These are phyloP conservation scores for Phytophthora sp. DNA, from an alignment of 352 stramenopile genomes.

Conservation along the genomic window DNA sequence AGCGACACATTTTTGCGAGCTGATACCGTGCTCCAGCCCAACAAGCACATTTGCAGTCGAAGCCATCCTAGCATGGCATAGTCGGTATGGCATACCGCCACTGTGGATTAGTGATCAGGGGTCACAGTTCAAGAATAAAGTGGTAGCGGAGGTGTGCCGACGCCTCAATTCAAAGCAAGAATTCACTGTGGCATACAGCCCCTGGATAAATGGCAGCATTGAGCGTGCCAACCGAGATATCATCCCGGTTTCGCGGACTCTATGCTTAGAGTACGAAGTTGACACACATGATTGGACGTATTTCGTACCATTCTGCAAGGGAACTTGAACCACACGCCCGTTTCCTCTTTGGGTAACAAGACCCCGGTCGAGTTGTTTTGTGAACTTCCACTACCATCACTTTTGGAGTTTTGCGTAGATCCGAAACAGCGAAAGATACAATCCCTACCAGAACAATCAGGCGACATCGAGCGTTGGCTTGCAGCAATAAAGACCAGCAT, in stretches of 20 bases:
- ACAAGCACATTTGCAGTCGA: conserved; percentile 19
- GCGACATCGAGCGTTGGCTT: neutral
- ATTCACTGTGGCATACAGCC: conserved; percentile 31
- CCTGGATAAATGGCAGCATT: conserved; percentile 44
- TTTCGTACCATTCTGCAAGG: conserved; percentile 34
- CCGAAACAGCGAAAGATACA: conserved; percentile 2
- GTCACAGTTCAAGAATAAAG: conserved; percentile 40
- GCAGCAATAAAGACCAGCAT: neutral
- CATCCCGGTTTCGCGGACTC: conserved; percentile 30
- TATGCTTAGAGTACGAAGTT: conserved; percentile 28
- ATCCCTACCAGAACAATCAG: conserved; percentile 7
- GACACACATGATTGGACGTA: no score
- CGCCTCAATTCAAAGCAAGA: conserved; percentile 24
- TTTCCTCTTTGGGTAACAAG: conserved; percentile 17
- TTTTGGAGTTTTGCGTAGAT: conserved; percentile 12
- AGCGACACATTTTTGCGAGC: conserved; percentile 9
- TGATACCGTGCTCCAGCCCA: conserved; percentile 16
- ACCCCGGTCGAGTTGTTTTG: no score
- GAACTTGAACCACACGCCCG: conserved; percentile 42
- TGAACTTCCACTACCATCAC: neutral
- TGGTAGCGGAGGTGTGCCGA: conserved; percentile 24
- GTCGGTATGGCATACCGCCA: conserved; percentile 26
- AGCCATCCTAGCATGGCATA: conserved; percentile 33
- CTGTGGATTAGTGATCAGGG: conserved; percentile 35
- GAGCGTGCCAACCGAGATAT: conserved; percentile 39